Evolutionary conservation across 2,329 filamentous ascomycete species (phyloP), one percentile per base, ranked within the genome.

Genomic region (Xenoacremonium recifei): DNA sequence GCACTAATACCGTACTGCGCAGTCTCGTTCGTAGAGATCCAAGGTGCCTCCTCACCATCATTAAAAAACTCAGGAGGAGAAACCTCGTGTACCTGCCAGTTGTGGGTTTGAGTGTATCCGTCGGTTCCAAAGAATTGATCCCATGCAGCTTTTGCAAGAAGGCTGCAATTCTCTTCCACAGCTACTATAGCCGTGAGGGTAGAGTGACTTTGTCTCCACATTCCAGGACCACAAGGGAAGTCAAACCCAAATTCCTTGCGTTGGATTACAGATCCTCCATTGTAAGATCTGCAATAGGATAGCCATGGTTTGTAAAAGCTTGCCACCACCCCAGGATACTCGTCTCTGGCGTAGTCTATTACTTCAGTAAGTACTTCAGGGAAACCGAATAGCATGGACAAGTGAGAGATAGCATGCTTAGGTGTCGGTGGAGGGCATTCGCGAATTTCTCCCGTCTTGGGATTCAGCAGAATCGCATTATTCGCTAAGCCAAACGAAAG

Each of bases 311-410:
- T 38, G 3, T 25, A 33, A 15, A 51, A 51, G 16, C 25, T 38
- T n/a, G 27, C 4, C 3, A 51, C 42, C 10, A 20, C 16, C 2
- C 10, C 12, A 5, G 47, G 47, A 18, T 44, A 38, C 4, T 50
- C 47, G 6, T 50, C 42, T 4, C 35, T 42, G 6, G 42, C 42
- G 10, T 35, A 45, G 18, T 48, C 16, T 1, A 51, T 17, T 1
- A 51, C 18, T 25, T 51, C 49, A 3, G 44, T 50, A 6, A 51
- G 44, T 10, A 41, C 44, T 15, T 51, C 44, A 1, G 49, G 49
- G 30, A 51, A 50, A 13, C 49, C 49, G 10, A 51, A 51, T 1
- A 51, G 25, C 47, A 51, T 51, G 2, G 49, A 51, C 7, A 51
- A 15, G 18, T 51, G 49, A 2, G 47, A 50, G 11, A 51, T 50